These are phyloP conservation scores for Diospyros kaki DNA, from an alignment of 148 eudicot species.

Conservation along the genomic window DNA sequence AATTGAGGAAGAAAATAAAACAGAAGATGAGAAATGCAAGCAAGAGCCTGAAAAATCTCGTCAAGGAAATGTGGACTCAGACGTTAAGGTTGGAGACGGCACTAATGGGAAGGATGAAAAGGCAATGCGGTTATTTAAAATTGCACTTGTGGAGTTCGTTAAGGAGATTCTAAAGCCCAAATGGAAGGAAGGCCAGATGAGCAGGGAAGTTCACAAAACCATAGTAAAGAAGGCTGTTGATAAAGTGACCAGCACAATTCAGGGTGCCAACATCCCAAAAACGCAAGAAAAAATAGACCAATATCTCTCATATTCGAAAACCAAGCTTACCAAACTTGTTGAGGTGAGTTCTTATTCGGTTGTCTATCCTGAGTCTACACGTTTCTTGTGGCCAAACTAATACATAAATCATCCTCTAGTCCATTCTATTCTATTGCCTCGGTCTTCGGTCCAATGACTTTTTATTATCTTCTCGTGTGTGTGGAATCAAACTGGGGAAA, in stretches of 20 bases:
- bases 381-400: constrained; percentile 1
- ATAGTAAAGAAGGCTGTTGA: constrained; percentile 88
- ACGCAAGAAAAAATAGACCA: constrained; percentile 74
- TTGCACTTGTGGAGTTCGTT: constrained; percentile 73
- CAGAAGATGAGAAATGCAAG: constrained; percentile 27
- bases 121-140: constrained; percentile 65
- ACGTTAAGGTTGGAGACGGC: constrained; percentile 41
- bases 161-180: constrained; percentile 82
- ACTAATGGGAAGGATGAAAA: constrained; percentile 55
- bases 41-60: constrained; percentile 32
- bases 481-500: neutral
- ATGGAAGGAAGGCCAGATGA: constrained; percentile 86
- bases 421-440: neutral
- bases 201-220: constrained; percentile 68
- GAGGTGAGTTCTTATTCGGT: constrained; percentile 51
- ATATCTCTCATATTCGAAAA: constrained; percentile 57
- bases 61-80: constrained; percentile 31
- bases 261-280: constrained; percentile 60
- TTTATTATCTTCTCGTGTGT: too few relatives aligned
- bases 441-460: too few relatives aligned
- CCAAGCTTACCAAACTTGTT: constrained; percentile 78
- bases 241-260: constrained; percentile 60
- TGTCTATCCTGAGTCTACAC: neutral
- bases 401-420: neutral
- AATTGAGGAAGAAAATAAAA: constrained; percentile 23